phyloP scores from a whole-genome alignment of 768 basidiomycete genomes.

The Lactarius evosmus region DNA sequence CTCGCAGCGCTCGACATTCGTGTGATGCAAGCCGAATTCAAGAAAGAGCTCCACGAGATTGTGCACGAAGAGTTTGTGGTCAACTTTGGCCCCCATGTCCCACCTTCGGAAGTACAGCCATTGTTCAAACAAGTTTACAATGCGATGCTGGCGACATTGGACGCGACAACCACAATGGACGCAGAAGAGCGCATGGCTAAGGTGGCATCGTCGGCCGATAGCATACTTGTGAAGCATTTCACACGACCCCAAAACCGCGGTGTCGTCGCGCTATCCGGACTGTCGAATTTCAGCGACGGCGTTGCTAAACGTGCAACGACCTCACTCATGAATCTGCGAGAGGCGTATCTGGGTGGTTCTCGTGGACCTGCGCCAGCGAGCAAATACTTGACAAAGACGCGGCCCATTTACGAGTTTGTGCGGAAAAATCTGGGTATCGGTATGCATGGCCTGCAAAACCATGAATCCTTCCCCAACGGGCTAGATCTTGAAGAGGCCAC shows the following conservation, averaged over 20 bases:
- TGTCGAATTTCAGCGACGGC: conserved; percentile 51
- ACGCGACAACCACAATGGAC: conserved; percentile 72
- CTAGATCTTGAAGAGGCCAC: conserved; percentile 64
- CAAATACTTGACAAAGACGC: conserved; percentile 60
- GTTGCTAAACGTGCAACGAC: conserved; percentile 48
- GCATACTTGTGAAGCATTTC: conserved; percentile 62
- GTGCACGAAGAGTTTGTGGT: conserved; percentile 47
- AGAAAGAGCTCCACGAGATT: conserved; percentile 47
- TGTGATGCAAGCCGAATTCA: conserved; percentile 66
- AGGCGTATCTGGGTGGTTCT: conserved; percentile 55
- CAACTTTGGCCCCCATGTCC: conserved; percentile 43
- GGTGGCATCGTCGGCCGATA: conserved; percentile 60
- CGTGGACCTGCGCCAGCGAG: conserved; percentile 67
- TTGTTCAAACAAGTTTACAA: conserved; percentile 41
- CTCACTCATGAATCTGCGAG: conserved; percentile 48
- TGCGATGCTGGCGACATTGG: conserved; percentile 51
- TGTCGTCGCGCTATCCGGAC: conserved; percentile 33
- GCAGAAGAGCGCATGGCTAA: conserved; percentile 63
- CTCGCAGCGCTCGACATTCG: conserved; percentile 67
- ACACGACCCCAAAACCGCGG: conserved; percentile 22
- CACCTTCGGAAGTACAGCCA: conserved; percentile 33
- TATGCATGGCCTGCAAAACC: conserved; percentile 82
- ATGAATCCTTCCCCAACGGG: conserved; percentile 55
- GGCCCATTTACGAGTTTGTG: conserved; percentile 74
- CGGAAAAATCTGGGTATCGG: conserved; percentile 62